Evolutionary conservation across 208 protist genomes (phyloP).

Genomic region (Leptomonas seymouri): DNA sequence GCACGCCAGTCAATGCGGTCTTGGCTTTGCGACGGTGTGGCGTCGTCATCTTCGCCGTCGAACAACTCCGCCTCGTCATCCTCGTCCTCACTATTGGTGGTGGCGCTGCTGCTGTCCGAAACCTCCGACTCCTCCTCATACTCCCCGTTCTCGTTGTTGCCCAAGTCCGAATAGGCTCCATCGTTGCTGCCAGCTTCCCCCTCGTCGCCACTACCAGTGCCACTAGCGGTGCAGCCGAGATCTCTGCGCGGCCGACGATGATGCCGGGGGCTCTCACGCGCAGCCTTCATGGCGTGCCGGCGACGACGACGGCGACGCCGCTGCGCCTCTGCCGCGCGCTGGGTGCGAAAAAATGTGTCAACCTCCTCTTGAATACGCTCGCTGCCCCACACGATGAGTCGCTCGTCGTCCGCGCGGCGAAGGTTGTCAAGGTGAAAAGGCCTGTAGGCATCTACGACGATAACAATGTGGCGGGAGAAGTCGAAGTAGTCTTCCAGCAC

Average conservation of each 20-base stretch:
- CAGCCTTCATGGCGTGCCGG: conserved; percentile 15
- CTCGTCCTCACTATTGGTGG: conserved; percentile 20
- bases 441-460: conserved; percentile 80
- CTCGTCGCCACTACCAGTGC: neutral
- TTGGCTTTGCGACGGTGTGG: conserved; percentile 49
- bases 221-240: too few species aligned
- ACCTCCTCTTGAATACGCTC: conserved; percentile 68
- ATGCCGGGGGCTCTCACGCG: neutral
- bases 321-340: conserved; percentile 30
- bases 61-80: conserved; percentile 36
- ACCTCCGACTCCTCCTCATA: conserved; percentile 12
- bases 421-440: conserved; percentile 81
- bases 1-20: conserved; percentile 60
- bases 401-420: conserved; percentile 47
- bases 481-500: conserved; percentile 67
- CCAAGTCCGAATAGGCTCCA: neutral
- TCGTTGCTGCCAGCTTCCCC: conserved; percentile 4
- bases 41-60: conserved; percentile 49
- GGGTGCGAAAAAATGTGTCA: conserved; percentile 65
- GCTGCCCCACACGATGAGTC: conserved; percentile 69
- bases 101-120: conserved; percentile 4
- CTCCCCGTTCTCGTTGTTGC: conserved; percentile 24
- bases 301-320: conserved; percentile 43
- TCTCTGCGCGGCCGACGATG: conserved; percentile 18
- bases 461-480: conserved; percentile 65